Base-by-base conservation (phyloP, 768 basidiomycete species). In the Favolaschia claudopus region DNA sequence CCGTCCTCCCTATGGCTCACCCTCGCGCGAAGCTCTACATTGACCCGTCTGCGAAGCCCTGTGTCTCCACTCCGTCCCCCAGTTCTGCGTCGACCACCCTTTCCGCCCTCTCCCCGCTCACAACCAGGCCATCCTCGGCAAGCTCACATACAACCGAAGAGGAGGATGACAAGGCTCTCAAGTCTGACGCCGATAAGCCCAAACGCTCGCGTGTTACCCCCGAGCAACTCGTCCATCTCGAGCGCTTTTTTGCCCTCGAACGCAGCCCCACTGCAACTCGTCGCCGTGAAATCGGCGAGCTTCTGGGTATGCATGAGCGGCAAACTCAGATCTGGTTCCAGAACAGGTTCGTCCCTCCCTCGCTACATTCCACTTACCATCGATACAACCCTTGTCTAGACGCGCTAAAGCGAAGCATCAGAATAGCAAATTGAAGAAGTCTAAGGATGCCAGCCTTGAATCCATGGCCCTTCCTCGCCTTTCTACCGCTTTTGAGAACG, bases 281-380 rank as follows among this genome's bases (percentile, higher is more conserved):
- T 45, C 80, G 92, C 38, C 84, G 85, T 51, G 91, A 92, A 65
- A 91, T 94, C 49, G 86, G 89, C 56, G 83, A 87, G 24, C 72
- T 84, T 53, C 78, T 94, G 5, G 89, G 90, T 15, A 92, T 94
- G 89, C 84, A 89, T 47, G 92, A 93, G 74, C 86, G 91, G 33
- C 92, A 93, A 77, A 92, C 90, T 0, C 92, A 93, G 73, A 89
- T 94, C 43, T 93, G 92, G 92, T 94, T 93, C 67, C 92, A 94
- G 71, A 93, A 94, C 69, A 80, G 92, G 92, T 89, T 62, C 55
- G 78, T 63, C 20, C 25, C 12, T 27, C 22, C 13, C 15, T 7
- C 28, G 17, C 37, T 44, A 62, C 27, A 61, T 34, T 52, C 15
- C 33, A 9, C 28, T 39, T 15, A 22, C 6, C 33, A 14, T 44